Evolutionary conservation across 805 yeast genomes (phyloP).

Genomic region (Nakazawaea pomicola): DNA sequence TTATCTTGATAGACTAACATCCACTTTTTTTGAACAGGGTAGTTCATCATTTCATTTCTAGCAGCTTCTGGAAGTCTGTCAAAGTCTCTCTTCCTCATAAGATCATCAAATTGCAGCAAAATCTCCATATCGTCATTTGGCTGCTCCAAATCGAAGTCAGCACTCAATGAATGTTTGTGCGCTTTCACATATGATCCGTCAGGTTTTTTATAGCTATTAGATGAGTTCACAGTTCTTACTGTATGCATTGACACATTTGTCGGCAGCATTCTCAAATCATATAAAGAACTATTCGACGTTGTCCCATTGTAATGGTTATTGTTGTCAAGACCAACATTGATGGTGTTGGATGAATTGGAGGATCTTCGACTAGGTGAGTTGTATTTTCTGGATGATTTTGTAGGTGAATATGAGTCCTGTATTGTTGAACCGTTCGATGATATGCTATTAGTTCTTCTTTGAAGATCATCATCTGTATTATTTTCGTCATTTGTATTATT

Average conservation of each 20-base stretch:
- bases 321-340: constrained; percentile 4
- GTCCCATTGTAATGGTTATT: constrained; percentile 10
- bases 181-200: constrained; percentile 20
- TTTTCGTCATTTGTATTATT: constrained; percentile 1
- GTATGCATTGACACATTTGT: constrained; percentile 20
- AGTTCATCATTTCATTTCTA: constrained; percentile 68
- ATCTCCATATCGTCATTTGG: constrained; percentile 65
- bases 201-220: constrained; percentile 11
- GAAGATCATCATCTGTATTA: background rate
- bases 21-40: constrained; percentile 81
- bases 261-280: constrained; percentile 11
- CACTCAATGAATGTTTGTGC: constrained; percentile 31
- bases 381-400: constrained; percentile 4
- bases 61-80: constrained; percentile 59
- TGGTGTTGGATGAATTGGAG: background rate
- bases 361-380: constrained; percentile 3
- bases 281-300: constrained; percentile 3
- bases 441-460: constrained; percentile 7
- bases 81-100: constrained; percentile 82
- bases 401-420: constrained; percentile 5
- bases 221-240: constrained; percentile 13
- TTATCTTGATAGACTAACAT: constrained; percentile 85
- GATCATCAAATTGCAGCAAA: constrained; percentile 68
- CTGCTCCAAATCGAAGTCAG: constrained; percentile 49
- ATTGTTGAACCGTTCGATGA: constrained; percentile 9